Evolutionary conservation across 768 basidiomycete species (phyloP), one percentile per base, ranked within the genome.

Genomic region (Mycena kentingensis): DNA sequence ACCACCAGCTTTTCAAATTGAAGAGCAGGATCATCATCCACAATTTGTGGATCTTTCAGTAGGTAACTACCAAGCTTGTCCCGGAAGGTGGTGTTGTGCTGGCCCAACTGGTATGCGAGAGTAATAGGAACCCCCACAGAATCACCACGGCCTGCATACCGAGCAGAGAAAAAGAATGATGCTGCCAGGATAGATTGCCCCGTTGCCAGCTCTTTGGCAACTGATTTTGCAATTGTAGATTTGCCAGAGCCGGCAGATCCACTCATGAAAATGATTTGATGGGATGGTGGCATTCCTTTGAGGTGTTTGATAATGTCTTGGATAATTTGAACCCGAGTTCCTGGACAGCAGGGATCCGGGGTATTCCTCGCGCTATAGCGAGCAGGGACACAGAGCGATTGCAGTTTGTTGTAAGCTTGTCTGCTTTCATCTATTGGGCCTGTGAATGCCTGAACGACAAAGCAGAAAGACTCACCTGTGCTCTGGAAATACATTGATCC

Each of bases 1-100:
- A 54, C 46, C 15, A 54, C 39, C 18, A 54, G 19, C 18, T 49
- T 42, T 3, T 37, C 29, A n/a, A 54, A 54, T 16, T 54, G 52
- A 1, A 42, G 1, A 4, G 15, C 8, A 12, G 52, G 46, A 0
- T 48, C 41, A 19, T 35, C 31, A 19, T 36, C 13, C 0, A 48
- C 24, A 27, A 54, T 26, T 10, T 18, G 46, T 0, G n/a, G 29
- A n/a, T 5, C 21, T 16, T 28, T 15, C 7, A 35, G 34, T n/a
- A 52, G 35, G 36, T 44, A 45, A 4, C 45, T 36, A n/a, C 36
- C 31, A 29, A 52, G 43, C 12, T 26, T 29, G 19, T 28, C 2
- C 12, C 39, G 35, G 25, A 43, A 54, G 2, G 24, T 3, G 25
- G 39, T 8, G 34, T 29, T 29, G 24, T 43, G 43, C 13, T 48